Conservation (phyloP, 306 rosid genomes). For the Macrotyloma uniflorum region DNA sequence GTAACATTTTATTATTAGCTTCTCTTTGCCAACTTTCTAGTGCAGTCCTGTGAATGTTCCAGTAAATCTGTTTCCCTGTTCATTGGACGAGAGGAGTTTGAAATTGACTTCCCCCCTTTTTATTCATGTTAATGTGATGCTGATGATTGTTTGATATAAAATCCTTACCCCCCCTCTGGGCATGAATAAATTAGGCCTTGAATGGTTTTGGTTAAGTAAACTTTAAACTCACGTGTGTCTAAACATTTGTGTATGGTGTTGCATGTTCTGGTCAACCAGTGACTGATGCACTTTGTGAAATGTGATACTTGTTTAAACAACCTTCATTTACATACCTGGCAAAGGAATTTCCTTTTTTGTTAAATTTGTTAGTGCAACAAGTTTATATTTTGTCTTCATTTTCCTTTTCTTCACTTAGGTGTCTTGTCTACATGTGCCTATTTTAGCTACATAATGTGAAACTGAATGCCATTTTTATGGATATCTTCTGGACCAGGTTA, state of each 20-base stretch:
- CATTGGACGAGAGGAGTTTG: too few relatives aligned
- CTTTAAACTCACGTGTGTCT: not conserved
- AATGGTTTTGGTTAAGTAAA: too few relatives aligned
- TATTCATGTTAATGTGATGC: too few relatives aligned
- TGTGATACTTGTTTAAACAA: not conserved
- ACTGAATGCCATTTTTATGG: not conserved
- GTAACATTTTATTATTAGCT: too few relatives aligned
- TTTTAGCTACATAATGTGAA: too few relatives aligned
- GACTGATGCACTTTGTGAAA: not conserved
- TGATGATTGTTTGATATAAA: too few relatives aligned
- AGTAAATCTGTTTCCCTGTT: too few relatives aligned
- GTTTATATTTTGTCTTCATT: not conserved
- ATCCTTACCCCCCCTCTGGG: too few relatives aligned
- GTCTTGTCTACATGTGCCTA: not conserved
- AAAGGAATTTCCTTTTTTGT: not conserved
- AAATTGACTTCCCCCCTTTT: too few relatives aligned
- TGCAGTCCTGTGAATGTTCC: too few relatives aligned
- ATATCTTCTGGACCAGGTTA: not conserved
- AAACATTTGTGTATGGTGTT: constrained; percentile 13
- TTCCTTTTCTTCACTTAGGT: not conserved
- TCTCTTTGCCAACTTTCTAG: too few relatives aligned
- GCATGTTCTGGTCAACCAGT: constrained; percentile 29
- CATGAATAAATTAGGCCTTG: too few relatives aligned
- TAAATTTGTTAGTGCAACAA: not conserved
- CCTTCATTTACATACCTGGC: not conserved